phyloP scores from a whole-genome alignment of 2,329 filamentous ascomycete species.

The Huntiella savannae region DNA sequence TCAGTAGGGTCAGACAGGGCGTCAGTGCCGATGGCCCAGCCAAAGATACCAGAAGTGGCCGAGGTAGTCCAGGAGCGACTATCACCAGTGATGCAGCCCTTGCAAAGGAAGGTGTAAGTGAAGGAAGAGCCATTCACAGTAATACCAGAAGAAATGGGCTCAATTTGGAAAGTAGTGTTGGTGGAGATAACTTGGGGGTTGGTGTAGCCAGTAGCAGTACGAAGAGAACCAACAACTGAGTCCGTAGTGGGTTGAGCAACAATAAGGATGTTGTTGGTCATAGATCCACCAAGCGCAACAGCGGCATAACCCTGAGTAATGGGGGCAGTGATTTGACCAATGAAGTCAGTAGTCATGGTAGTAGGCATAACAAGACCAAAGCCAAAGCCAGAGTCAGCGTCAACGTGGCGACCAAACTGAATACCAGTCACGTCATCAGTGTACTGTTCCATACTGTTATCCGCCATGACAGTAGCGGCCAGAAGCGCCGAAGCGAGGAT shows the following conservation, averaged over 20 bases:
- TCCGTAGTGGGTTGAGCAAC: constrained; percentile 30
- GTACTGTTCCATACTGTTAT: constrained; percentile 15
- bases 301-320: constrained; percentile 27
- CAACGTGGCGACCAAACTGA: constrained; percentile 21
- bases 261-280: constrained; percentile 29
- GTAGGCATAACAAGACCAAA: constrained; percentile 33
- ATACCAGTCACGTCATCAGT: constrained; percentile 27
- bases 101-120: constrained; percentile 35
- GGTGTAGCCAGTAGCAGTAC: constrained; percentile 23
- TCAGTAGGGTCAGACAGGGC: constrained; percentile 18
- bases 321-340: constrained; percentile 31
- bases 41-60: constrained; percentile 18
- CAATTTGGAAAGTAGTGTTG: constrained; percentile 19
- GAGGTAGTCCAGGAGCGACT: constrained; percentile 14
- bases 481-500: constrained; percentile 4
- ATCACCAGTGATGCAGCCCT: constrained; percentile 22
- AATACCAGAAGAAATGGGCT: constrained; percentile 31
- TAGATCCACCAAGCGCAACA: constrained; percentile 26
- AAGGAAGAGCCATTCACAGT: constrained; percentile 33
- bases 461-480: constrained; percentile 4
- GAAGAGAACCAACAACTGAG: constrained; percentile 19
- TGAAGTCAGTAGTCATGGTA: constrained; percentile 29
- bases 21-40: constrained; percentile 22
- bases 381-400: constrained; percentile 20
- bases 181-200: constrained; percentile 26